These are phyloP conservation scores for Monosporascus sp. DNA, from an alignment of 2,329 filamentous ascomycete genomes.

Conservation along the genomic window DNA sequence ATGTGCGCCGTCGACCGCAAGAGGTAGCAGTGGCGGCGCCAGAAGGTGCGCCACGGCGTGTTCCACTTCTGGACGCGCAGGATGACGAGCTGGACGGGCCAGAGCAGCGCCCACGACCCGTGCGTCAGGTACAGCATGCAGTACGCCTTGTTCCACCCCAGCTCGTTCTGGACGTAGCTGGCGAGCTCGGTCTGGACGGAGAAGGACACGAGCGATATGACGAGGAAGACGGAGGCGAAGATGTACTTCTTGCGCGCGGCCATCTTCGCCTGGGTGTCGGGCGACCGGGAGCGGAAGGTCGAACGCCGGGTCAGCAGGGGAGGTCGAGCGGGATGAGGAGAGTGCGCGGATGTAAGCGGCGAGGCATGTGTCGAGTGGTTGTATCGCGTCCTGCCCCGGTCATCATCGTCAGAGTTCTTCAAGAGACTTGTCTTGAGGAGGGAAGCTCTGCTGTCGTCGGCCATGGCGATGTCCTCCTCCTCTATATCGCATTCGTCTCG, in stretches of 20 bases:
- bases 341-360: slow-evolving; percentile 16
- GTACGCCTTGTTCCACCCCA: slow-evolving; percentile 98
- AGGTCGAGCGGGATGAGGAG: slow-evolving; percentile 28
- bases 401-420: slow-evolving; percentile 24
- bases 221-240: slow-evolving; percentile 78
- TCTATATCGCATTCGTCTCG: slow-evolving; percentile 35
- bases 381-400: slow-evolving; percentile 21
- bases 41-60: slow-evolving; percentile 79
- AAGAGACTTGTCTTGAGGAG: slow-evolving; percentile 42
- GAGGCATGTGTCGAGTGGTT: slow-evolving; percentile 22
- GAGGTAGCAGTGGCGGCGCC: slow-evolving; percentile 57
- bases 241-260: slow-evolving; percentile 79
- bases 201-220: slow-evolving; percentile 80
- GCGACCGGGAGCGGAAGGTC: slow-evolving; percentile 73
- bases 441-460: slow-evolving; percentile 39
- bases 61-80: slow-evolving; percentile 75
- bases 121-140: slow-evolving; percentile 99
- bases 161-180: slow-evolving; percentile 85
- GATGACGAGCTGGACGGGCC: slow-evolving; percentile 77
- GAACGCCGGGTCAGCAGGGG: slow-evolving; percentile 50
- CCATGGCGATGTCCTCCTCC: slow-evolving; percentile 30
- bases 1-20: slow-evolving; percentile 63
- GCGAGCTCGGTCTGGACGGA: slow-evolving; percentile 94
- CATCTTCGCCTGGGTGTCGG: slow-evolving; percentile 56
- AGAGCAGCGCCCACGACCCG: slow-evolving; percentile 86